Evolutionary conservation across 352 stramenopile genomes (phyloP).

Genomic region (Globisporangium cederbergense): DNA sequence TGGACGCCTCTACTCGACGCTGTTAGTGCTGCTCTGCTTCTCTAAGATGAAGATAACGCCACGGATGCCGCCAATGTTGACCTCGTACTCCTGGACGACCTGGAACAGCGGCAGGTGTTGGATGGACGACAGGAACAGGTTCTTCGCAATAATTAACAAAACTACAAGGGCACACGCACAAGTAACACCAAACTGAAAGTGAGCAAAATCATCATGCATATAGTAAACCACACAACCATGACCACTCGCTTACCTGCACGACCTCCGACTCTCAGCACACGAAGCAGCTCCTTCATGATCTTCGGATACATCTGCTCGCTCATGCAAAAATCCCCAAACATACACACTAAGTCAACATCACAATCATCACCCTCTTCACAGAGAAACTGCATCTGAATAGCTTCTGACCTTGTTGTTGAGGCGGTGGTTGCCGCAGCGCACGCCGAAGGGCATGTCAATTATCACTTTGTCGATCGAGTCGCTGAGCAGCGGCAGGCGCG

Average conservation of each 20-base stretch:
- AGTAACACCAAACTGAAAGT: background rate
- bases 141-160: conserved; percentile 79
- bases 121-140: conserved; percentile 58
- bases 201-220: background rate
- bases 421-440: conserved; percentile 68
- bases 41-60: conserved; percentile 64
- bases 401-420: conserved; percentile 58
- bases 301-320: conserved; percentile 61
- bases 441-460: conserved; percentile 78
- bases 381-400: background rate
- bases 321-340: background rate
- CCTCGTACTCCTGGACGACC: conserved; percentile 45
- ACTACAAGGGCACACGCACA: conserved; percentile 23
- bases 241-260: conserved; percentile 33
- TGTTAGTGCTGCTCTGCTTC: conserved; percentile 4
- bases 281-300: conserved; percentile 65
- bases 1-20: background rate
- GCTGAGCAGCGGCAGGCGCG: conserved; percentile 46
- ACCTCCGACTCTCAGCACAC: conserved; percentile 50
- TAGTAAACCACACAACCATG: background rate
- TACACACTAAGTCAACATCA: background rate
- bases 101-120: conserved; percentile 33
- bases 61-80: conserved; percentile 71
- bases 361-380: background rate
- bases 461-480: conserved; percentile 59